These are phyloP conservation scores for Zymoseptoria brevis DNA, from an alignment of 2,329 filamentous ascomycete species.

Conservation along the genomic window DNA sequence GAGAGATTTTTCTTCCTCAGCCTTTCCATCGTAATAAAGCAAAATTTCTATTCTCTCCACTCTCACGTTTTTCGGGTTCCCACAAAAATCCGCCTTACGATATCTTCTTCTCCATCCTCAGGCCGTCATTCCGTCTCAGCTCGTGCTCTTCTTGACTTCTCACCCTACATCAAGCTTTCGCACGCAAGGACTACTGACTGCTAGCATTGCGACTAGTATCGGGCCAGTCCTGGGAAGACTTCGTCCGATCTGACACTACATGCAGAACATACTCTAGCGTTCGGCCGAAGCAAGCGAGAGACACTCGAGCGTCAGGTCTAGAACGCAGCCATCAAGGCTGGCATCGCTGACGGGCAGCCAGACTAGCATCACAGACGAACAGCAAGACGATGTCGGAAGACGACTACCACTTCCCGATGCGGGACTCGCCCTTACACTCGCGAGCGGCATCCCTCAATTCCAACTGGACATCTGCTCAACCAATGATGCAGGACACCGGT, in stretches of 20 bases:
- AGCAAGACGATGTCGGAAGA: neutral
- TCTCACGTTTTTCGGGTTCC: neutral
- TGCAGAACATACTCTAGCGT: neutral
- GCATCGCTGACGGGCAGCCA: constrained; percentile 5
- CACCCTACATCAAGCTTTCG: neutral
- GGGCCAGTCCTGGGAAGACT: neutral
- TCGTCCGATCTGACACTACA: neutral
- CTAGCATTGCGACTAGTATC: neutral
- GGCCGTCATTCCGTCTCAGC: neutral
- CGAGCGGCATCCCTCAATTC: constrained; percentile 10
- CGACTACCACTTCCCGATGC: constrained; percentile 13
- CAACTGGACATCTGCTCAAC: constrained; percentile 9
- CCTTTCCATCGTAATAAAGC: neutral
- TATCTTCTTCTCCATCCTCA: neutral
- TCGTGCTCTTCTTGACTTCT: neutral
- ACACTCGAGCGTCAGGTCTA: neutral
- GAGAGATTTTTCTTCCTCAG: neutral
- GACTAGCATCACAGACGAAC: neutral
- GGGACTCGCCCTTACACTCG: constrained; percentile 15
- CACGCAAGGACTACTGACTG: neutral
- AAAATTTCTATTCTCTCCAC: neutral
- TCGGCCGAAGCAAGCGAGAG: neutral
- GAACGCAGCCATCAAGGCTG: neutral
- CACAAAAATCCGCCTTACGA: neutral
- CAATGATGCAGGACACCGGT: constrained; percentile 7